Evolutionary conservation across 441 rosid species (phyloP), one percentile per base, ranked within the genome.

Genomic region (Mallotus repandus): DNA sequence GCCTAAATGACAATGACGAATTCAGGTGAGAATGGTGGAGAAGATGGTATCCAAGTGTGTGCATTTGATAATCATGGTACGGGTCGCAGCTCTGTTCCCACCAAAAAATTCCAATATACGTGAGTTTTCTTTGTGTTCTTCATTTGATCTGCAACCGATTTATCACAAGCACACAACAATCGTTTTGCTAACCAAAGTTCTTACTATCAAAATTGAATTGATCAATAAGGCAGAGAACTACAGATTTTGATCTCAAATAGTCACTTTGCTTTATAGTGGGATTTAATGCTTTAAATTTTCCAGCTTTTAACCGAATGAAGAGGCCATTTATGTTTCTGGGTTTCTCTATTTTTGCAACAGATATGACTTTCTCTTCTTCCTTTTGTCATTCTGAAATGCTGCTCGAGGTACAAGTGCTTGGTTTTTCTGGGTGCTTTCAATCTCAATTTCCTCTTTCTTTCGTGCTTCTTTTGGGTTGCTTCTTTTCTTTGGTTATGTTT

Each of bases 11-110:
- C 18, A 90, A 82, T 18, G 86, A 54, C 38, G 32, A 79, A 70
- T 64, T 62, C 80, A 0, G 74, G 45, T 22, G 63, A 22, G 63
- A 46, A n/a, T 13, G 76, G 16, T 4, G 63, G 29, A 1, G 76
- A 69, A 12, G 70, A 68, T 66, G 89, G 92, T 29, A 73, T 88
- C 50, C 88, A 96, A 81, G 93, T 96, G 5, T 96, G 98, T 68
- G 97, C 96, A 1, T 89, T 96, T 57, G 98, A 96, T 73, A 94
- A 96, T 78, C 99, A 98, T 54, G 99, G 99, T 21, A 76, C 93
- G 86, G 99, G 99, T 72, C 88, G 85, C 74, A 96, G 98, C 87
- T 91, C 94, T 68, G 73, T 94, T 0, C 98, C 98, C 68, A 81
- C 81, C 59, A 81, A 79, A 53, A 90, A 83, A 76, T 81, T 89